Base-by-base conservation (phyloP, 495 filamentous ascomycete genomes). In the Penicillium chermesinum region DNA sequence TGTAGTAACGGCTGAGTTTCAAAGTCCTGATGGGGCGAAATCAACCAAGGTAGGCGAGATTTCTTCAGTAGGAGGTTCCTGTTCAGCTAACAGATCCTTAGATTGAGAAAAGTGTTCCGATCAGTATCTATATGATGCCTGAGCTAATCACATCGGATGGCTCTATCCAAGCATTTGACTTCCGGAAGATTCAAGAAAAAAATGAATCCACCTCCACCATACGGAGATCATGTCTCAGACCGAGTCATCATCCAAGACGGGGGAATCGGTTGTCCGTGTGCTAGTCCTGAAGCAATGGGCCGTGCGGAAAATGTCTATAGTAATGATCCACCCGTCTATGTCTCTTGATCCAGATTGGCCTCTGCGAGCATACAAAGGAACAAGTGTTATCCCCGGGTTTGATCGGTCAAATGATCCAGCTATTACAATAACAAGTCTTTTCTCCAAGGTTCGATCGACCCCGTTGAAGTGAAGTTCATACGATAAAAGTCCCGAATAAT, bases 41-140 rank as follows among this genome's bases (percentile, higher is more conserved):
- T 30, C 25, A 4, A 5, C 25, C 4, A 30, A 30, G 25, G 25
- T 30, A 30, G 10, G 25, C 1, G 0, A n/a, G n/a, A n/a, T n/a
- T n/a, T n/a, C n/a, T n/a, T n/a, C n/a, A n/a, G n/a, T n/a, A n/a
- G n/a, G n/a, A n/a, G n/a, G n/a, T n/a, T n/a, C n/a, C n/a, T n/a
- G n/a, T n/a, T n/a, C n/a, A n/a, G n/a, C n/a, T n/a, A n/a, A n/a
- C n/a, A n/a, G n/a, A n/a, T 5, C 18, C n/a, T 1, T 17, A 62
- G 59, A 42, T 62, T 1, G 22, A 37, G n/a, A 48, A 46, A 36
- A 22, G 37, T 13, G 21, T 62, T 22, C 55, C 55, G 1, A 49
- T 62, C 20, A 49, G 48, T 33, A 54, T 62, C 17, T 40, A 49
- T 25, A 59, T 62, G 49, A 41, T 50, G 20, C 53, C 53, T 8